These are phyloP conservation scores for Pistacia integerrima DNA, from an alignment of 345 rosid genomes.

Conservation along the genomic window DNA sequence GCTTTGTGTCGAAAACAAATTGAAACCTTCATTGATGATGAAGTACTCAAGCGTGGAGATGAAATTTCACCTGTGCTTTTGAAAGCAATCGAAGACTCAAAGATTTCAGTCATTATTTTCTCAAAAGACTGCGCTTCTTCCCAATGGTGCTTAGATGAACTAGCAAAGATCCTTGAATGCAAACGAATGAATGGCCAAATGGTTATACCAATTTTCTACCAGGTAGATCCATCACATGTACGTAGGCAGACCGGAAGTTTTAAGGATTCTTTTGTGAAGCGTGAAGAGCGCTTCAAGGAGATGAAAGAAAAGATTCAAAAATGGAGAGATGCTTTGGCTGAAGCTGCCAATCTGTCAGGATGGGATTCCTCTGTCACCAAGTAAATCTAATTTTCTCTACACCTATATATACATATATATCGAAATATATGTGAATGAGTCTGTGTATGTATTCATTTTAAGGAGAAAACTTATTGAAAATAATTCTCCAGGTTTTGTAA, in stretches of 20 bases:
- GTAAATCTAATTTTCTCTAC: neutral
- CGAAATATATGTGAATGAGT: too few relatives aligned
- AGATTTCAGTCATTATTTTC: conserved; percentile 6
- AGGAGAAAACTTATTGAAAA: neutral
- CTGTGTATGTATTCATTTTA: neutral
- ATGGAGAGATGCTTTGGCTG: neutral
- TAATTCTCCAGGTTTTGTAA: too few relatives aligned
- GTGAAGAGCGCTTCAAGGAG: neutral
- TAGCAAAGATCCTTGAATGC: conserved; percentile 4
- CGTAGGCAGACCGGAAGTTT: conserved; percentile 2
- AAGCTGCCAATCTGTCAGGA: neutral
- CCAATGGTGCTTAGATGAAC: conserved; percentile 3
- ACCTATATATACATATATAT: too few relatives aligned
- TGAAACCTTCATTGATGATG: neutral
- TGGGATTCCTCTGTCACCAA: neutral
- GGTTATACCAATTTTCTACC: conserved; percentile 13
- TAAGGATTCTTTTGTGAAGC: neutral
- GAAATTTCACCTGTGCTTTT: conserved; percentile 1
- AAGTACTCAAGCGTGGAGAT: conserved; percentile 1
- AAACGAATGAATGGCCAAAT: conserved; percentile 5
- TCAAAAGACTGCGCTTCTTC: conserved; percentile 3
- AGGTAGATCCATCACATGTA: neutral
- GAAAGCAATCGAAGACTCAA: neutral
- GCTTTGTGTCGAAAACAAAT: conserved; percentile 3
- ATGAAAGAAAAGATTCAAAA: neutral